phyloP scores from a whole-genome alignment of 257 asterid genomes.

The Solanum etuberosum region DNA sequence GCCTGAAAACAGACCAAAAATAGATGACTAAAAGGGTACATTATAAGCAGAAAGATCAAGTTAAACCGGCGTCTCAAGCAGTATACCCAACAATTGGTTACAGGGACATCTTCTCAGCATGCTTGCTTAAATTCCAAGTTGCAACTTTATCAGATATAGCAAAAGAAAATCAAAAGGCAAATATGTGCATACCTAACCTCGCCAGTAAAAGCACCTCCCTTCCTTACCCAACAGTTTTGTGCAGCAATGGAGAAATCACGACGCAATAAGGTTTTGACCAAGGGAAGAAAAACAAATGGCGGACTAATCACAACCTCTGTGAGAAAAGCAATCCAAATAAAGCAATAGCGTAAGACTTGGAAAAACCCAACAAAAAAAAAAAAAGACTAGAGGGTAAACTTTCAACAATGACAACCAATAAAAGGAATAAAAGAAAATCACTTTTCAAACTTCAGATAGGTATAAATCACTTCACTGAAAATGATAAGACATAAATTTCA shows the following conservation, averaged over 20 bases:
- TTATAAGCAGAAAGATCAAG: neutral
- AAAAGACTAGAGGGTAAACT: neutral
- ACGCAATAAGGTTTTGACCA: constrained; percentile 26
- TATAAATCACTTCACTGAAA: neutral
- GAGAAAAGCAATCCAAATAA: neutral
- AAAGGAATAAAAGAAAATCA: neutral
- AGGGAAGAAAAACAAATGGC: constrained; percentile 27
- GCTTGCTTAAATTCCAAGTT: neutral
- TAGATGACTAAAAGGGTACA: neutral
- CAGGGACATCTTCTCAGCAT: neutral
- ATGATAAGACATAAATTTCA: neutral
- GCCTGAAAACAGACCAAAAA: neutral
- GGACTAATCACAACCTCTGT: constrained; percentile 41
- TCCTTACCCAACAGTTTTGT: constrained; percentile 36
- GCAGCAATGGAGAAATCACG: constrained; percentile 36
- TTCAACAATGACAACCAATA: neutral
- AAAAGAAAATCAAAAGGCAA: neutral
- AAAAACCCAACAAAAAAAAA: neutral
- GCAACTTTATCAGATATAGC: neutral
- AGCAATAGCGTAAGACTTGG: neutral
- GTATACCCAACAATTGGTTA: neutral
- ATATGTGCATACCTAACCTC: constrained; percentile 27
- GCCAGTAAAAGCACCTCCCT: constrained; percentile 34
- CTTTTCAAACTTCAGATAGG: neutral
- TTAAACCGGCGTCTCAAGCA: neutral